Conservation (phyloP, 345 rosid species). For the Ceriops tagal region DNA sequence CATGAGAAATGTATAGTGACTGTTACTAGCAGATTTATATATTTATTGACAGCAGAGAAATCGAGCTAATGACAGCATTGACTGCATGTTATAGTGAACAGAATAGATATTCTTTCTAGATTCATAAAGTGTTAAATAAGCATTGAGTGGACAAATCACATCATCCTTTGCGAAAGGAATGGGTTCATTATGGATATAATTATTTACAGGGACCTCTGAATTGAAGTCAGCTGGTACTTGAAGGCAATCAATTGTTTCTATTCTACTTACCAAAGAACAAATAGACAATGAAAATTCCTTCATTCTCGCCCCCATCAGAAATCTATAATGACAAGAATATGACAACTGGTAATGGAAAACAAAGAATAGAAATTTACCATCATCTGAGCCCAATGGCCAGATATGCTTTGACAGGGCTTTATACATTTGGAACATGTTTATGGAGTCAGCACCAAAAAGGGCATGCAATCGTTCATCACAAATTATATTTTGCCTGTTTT, state of each 20-base stretch:
- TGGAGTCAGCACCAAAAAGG: constrained; percentile 44
- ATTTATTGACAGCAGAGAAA: background rate
- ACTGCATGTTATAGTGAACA: background rate
- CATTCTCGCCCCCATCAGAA: background rate
- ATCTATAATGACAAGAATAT: background rate
- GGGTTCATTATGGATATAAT: background rate
- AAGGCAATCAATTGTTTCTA: background rate
- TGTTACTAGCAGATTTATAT: background rate
- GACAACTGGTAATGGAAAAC: background rate
- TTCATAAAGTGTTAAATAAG: background rate
- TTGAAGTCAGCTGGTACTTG: background rate
- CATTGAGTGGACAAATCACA: background rate
- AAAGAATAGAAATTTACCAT: constrained; percentile 25
- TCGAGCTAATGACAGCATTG: background rate
- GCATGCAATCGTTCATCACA: constrained; percentile 50
- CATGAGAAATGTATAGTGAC: background rate
- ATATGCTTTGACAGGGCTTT: constrained; percentile 57
- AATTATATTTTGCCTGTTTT: constrained; percentile 43
- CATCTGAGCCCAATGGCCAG: constrained; percentile 46
- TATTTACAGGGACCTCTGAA: background rate
- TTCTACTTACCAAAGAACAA: background rate
- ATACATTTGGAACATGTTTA: constrained; percentile 66
- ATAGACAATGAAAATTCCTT: background rate
- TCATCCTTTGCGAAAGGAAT: background rate
- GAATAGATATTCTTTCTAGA: background rate